phyloP scores from a whole-genome alignment of 2,329 filamentous ascomycete genomes.

The Magnaporthales sp. region DNA sequence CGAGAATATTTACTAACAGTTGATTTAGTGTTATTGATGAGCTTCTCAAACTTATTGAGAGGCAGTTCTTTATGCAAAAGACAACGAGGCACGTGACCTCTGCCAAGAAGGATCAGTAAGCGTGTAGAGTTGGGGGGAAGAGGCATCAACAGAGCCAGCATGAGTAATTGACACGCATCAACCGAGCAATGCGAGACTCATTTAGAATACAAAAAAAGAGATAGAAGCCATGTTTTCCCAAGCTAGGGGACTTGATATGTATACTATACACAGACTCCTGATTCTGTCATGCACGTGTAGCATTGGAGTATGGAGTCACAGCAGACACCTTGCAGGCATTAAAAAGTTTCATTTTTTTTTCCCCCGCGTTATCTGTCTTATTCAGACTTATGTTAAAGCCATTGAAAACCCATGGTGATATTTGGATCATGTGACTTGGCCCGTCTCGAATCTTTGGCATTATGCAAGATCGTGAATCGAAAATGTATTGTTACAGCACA shows the following conservation, averaged over 20 bases:
- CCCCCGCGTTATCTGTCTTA: neutral
- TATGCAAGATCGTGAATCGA: neutral
- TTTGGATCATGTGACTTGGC: neutral
- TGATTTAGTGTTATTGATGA: conserved; percentile 66
- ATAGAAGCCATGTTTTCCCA: neutral
- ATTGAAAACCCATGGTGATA: neutral
- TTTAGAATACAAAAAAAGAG: neutral
- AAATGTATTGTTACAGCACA: neutral
- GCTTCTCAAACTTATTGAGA: conserved; percentile 69
- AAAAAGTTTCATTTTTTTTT: neutral
- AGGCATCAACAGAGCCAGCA: neutral
- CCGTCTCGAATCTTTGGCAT: neutral
- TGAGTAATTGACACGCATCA: neutral
- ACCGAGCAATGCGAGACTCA: neutral
- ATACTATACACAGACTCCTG: conserved; percentile 1
- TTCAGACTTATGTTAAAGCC: neutral
- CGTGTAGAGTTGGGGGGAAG: neutral
- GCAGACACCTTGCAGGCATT: neutral
- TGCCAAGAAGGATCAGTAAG: conserved; percentile 46
- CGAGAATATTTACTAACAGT: neutral
- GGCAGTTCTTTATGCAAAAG: conserved; percentile 52
- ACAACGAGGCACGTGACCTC: conserved; percentile 27
- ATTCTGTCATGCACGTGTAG: neutral
- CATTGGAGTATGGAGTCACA: neutral
- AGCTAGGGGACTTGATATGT: conserved; percentile 6